Conservation (phyloP, 2,329 filamentous ascomycete species). For the Aspergillus alliaceus region DNA sequence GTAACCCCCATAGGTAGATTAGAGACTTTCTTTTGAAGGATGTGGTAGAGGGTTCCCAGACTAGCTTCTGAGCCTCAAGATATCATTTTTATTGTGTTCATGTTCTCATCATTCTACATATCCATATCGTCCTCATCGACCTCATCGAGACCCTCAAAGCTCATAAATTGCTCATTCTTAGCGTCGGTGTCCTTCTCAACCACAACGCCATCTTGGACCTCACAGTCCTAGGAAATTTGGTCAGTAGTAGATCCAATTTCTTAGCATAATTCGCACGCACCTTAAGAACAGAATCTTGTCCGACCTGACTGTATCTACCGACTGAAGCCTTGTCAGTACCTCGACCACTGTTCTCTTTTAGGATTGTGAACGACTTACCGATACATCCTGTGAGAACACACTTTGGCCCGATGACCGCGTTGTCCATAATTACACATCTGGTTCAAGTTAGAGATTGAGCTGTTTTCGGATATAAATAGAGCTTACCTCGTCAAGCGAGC, state of each 20-base stretch:
- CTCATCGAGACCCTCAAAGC: conserved; percentile 48
- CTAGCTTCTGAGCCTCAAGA: too few species aligned
- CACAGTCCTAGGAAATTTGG: conserved; percentile 59
- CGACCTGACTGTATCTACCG: conserved; percentile 76
- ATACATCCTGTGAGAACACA: conserved; percentile 87
- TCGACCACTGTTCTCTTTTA: background rate
- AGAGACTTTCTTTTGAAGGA: too few species aligned
- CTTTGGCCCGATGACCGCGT: conserved; percentile 78
- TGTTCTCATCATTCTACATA: conserved; percentile 23
- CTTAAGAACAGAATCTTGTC: conserved; percentile 72
- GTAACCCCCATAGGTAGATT: too few species aligned
- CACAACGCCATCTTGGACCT: conserved; percentile 83
- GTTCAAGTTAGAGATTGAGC: background rate
- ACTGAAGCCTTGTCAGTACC: conserved; percentile 40
- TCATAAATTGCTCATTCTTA: conserved; percentile 64
- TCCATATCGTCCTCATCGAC: conserved; percentile 35
- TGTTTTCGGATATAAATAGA: background rate
- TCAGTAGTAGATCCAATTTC: background rate
- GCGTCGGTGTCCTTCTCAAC: conserved; percentile 73
- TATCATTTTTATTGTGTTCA: conserved; percentile 1
- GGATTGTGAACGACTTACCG: background rate
- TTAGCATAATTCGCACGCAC: conserved; percentile 31
- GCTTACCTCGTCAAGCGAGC: conserved; percentile 63
- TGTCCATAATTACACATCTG: conserved; percentile 90
- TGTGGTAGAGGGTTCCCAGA: too few species aligned